phyloP scores from a whole-genome alignment of 805 yeast genomes.

The Wickerhamiella domercqiae region DNA sequence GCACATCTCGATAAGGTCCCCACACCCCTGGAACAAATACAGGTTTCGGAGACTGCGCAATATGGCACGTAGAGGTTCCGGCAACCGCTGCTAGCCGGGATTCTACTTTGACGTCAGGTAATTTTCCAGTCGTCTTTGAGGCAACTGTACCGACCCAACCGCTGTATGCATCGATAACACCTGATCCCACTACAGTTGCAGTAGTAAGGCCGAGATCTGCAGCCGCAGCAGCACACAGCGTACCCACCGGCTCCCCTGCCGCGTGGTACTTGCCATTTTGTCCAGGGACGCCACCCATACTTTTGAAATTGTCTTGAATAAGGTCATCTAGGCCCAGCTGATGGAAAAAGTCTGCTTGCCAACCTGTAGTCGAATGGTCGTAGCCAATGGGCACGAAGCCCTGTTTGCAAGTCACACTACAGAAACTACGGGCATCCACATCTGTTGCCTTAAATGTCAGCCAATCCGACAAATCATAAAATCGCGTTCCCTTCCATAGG shows the following conservation, averaged over 20 bases:
- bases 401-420: conserved; percentile 90
- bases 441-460: conserved; percentile 86
- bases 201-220: conserved; percentile 69
- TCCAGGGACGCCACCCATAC: conserved; percentile 72
- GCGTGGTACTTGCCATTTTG: conserved; percentile 56
- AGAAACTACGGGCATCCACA: conserved; percentile 69
- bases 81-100: conserved; percentile 96
- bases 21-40: conserved; percentile 92
- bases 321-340: conserved; percentile 62
- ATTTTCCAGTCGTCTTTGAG: conserved; percentile 49
- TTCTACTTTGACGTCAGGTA: conserved; percentile 31
- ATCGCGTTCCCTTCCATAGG: conserved; percentile 46
- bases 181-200: conserved; percentile 75
- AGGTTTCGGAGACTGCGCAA: conserved; percentile 69
- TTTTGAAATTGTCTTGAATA: conserved; percentile 55
- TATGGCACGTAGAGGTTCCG: conserved; percentile 95
- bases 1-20: conserved; percentile 94
- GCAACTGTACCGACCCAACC: conserved; percentile 99
- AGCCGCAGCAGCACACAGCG: conserved; percentile 52
- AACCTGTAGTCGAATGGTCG: conserved; percentile 71
- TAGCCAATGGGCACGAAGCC: conserved; percentile 89
- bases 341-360: conserved; percentile 69
- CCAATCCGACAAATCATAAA: conserved; percentile 85
- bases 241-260: conserved; percentile 85
- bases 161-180: conserved; percentile 95